Evolutionary conservation across 2,329 filamentous ascomycete genomes (phyloP).

Genomic region (Taxawa tesnikishii): DNA sequence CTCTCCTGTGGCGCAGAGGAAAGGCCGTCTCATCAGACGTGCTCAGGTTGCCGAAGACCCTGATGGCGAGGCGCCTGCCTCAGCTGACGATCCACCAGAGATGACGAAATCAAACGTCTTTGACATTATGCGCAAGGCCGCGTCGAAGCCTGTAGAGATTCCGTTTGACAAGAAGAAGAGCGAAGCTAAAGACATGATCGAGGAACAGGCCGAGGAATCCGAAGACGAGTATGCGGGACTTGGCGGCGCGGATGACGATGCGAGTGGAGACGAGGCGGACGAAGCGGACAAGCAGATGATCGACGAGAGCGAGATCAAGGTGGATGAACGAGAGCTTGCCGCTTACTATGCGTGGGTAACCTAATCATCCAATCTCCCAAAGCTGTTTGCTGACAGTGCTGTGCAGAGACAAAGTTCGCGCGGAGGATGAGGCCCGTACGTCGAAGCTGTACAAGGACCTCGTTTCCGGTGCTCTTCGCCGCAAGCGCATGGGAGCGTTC

Average conservation of each 20-base stretch:
- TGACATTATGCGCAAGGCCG: slow-evolving; percentile 55
- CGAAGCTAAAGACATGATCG: slow-evolving; percentile 72
- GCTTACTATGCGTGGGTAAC: slow-evolving; percentile 77
- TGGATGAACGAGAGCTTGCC: slow-evolving; percentile 69
- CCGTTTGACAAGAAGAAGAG: slow-evolving; percentile 77
- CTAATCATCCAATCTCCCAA: slow-evolving; percentile 4
- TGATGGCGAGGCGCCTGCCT: slow-evolving; percentile 8
- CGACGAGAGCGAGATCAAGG: slow-evolving; percentile 64
- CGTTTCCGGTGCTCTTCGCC: slow-evolving; percentile 73
- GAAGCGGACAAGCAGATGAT: slow-evolving; percentile 78
- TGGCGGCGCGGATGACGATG: slow-evolving; percentile 80
- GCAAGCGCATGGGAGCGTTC: slow-evolving; percentile 54
- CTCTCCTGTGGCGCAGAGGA: slow-evolving; percentile 46
- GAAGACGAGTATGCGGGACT: slow-evolving; percentile 96
- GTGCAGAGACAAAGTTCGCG: slow-evolving; percentile 64
- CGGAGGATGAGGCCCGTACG: slow-evolving; percentile 72
- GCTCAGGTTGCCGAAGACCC: slow-evolving; percentile 32
- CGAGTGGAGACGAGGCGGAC: slow-evolving; percentile 76
- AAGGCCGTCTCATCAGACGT: slow-evolving; percentile 39
- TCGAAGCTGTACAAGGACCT: slow-evolving; percentile 90
- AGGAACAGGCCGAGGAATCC: slow-evolving; percentile 92
- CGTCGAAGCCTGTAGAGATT: slow-evolving; percentile 41
- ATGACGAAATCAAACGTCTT: slow-evolving; percentile 46
- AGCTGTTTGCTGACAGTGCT: slow-evolving; percentile 13
- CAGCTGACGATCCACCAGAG: slow-evolving; percentile 13